These are phyloP conservation scores for Arthrobotrys musiformis DNA, from an alignment of 2,329 filamentous ascomycete genomes.

Conservation along the genomic window DNA sequence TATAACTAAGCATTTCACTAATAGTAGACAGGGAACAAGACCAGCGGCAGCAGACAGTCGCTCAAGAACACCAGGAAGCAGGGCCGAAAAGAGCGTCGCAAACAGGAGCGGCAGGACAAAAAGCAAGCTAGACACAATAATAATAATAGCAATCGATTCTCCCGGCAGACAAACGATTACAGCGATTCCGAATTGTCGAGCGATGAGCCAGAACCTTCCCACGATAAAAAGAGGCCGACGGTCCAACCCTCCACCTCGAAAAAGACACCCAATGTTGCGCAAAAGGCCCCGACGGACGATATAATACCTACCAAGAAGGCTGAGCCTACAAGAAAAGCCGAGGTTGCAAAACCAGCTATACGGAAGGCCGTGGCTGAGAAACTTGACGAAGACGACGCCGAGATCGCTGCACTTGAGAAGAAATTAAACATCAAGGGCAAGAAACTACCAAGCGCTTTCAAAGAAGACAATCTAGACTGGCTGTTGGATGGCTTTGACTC, in stretches of 20 bases:
- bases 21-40: conserved; percentile 49
- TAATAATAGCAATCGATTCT: conserved; percentile 16
- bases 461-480: conserved; percentile 84
- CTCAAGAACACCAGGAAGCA: conserved; percentile 57
- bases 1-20: not conserved
- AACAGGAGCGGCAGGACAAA: conserved; percentile 72
- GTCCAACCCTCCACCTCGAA: conserved; percentile 56
- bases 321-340: not conserved
- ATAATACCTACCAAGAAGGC: not conserved
- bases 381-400: conserved; percentile 82
- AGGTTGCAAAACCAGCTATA: conserved; percentile 54
- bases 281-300: conserved; percentile 27
- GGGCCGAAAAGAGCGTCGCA: conserved; percentile 74
- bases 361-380: conserved; percentile 68
- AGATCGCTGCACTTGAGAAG: conserved; percentile 87
- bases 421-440: conserved; percentile 85
- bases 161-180: not conserved
- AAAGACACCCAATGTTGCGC: conserved; percentile 39
- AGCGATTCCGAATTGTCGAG: conserved; percentile 15
- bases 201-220: conserved; percentile 29
- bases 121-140: conserved; percentile 63
- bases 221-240: conserved; percentile 47
- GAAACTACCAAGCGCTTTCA: conserved; percentile 76
- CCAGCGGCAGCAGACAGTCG: conserved; percentile 57
- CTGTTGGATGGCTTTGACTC: conserved; percentile 76